Base-by-base conservation (phyloP, 148 eudicot species). In the Rheum nobile region DNA sequence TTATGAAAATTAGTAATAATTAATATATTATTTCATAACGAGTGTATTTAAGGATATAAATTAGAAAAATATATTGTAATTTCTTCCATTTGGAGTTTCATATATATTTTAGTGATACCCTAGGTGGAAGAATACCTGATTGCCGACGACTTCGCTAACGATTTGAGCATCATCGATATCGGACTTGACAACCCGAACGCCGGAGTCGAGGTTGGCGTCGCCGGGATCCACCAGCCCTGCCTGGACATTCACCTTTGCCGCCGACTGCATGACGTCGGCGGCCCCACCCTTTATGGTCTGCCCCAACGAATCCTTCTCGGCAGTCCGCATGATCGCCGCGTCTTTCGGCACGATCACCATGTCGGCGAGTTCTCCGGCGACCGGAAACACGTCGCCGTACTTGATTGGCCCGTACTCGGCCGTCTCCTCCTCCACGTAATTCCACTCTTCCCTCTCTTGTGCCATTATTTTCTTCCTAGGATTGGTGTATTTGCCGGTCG, bases 241-340 rank as follows among this genome's bases (percentile, higher is more conserved):
- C 24, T 47, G 50, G 29, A 84, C 85, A n/a, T 91, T 91, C 19
- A 71, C 54, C 6, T 43, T 41, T 2, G 93, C 93, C 1, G 91
- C 91, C 0, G 89, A 77, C 38, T 83, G 91, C 91, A 88, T 87
- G 75, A 82, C 77, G 1, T 92, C 68, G 0, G 93, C 93, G 0
- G 84, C 83, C 2, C 91, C 91, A 1, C 93, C 89, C 46, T 48
- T 76, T 6, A 37, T 79, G 10, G 79, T 77, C 34, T 82, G 71
- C 2, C 96, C 91, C 19, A 91, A 74, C 0, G 74, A 81, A 3
- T 73, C 72, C 38, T 75, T 80, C 77, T 91, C 91, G 2, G 91
- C 91, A 0, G 86, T 54, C 72, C 85, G 93, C 90, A 86, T 83
- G 57, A 80, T 78, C n/a, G 86, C 86, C 0, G 90, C 90, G 74